A percentile compares a stretch with the other conserved stretches of the same genome.
Conservation (phyloP, 2,329 filamentous ascomycete genomes). For the Aureobasidium zeae region DNA sequence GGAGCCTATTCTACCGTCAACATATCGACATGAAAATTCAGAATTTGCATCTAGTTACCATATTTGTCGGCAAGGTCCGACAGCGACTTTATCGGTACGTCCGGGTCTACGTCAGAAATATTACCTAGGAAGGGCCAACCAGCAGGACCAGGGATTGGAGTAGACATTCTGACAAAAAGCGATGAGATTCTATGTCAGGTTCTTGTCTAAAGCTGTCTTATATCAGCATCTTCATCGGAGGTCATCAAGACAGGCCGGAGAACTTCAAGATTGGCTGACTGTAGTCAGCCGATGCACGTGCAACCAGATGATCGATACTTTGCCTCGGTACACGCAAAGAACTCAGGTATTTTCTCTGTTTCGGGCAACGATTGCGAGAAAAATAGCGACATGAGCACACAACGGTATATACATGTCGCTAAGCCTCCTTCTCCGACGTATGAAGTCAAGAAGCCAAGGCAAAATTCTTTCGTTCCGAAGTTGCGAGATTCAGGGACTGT, state of each 20-base stretch:
- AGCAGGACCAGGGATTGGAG: slow-evolving; percentile 53
- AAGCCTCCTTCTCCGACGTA: not conserved
- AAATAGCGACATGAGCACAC: not conserved
- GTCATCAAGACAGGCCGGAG: slow-evolving; percentile 3
- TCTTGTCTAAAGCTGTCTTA: slow-evolving; percentile 1
- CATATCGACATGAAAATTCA: not conserved
- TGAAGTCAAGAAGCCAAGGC: too few relatives aligned
- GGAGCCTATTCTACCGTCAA: slow-evolving; percentile 6
- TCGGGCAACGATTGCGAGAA: slow-evolving; percentile 7
- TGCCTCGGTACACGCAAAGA: not conserved
- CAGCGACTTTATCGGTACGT: slow-evolving; percentile 47
- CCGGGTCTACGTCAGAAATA: slow-evolving; percentile 51
- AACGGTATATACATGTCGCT: not conserved
- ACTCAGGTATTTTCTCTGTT: not conserved
- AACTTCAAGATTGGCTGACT: not conserved
- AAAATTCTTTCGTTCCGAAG: too few relatives aligned
- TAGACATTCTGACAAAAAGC: slow-evolving; percentile 18
- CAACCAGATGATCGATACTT: slow-evolving; percentile 1
- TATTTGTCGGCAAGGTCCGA: slow-evolving; percentile 37
- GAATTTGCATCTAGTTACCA: too few relatives aligned
- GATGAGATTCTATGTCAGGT: slow-evolving; percentile 1
- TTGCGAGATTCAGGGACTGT: not conserved
- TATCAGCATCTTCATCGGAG: not conserved
- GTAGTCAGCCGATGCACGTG: slow-evolving; percentile 8
- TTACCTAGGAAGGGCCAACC: slow-evolving; percentile 60